Base-by-base conservation (phyloP, 2,329 filamentous ascomycete genomes). In the Scedosporium minutisporum region DNA sequence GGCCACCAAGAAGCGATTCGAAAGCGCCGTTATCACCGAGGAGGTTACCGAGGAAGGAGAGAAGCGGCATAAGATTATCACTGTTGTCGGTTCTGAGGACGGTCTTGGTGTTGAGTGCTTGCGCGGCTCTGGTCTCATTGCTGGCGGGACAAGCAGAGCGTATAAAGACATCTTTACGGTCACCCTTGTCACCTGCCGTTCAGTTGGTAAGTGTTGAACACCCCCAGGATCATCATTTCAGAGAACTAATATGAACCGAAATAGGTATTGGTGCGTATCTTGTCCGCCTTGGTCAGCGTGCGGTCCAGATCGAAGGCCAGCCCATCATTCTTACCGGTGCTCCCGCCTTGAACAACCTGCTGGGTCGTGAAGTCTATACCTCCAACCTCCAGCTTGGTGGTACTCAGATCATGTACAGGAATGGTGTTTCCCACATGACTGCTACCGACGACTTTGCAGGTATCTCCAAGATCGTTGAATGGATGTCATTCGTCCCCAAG, bases 341-440 rank as follows among this genome's bases (percentile, higher is more conserved):
- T 58, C 91, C 91, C 67, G 95, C 95, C 64, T 89, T 99, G 75
- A 99, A 99, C 86, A 99, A 97, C 80, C 83, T 99, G 70, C 87
- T 99, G 65, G 95, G 95, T 71, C 92, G 96, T 69, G 95, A 99
- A 77, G 93, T 99, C 33, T 99, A 99, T 81, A 97, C 95, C 25
- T 97, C 95, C 65, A 99, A 99, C 84, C 79, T 99, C 72, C 95
- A 99, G 82, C 91, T 99, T 67, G 95, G 95, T 87, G 95, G 95
- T 70, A 99, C 95, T n/a, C 95, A 99, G 78, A 99, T 99, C 84
- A 99, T 99, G 95, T 97, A 99, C 86, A 93, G 91, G 80, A 99
- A 99, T 75, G 95, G 95, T 86, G 95, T 99, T 51, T 97, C 95
- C 23, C 95, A 99, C 81, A 93, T 97, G 90, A 97, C 93, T 68